A percentile compares a stretch with the other conserved stretches of the same genome.
Conservation (phyloP, 164 flowering plant genomes). For the Liquidambar formosana region DNA sequence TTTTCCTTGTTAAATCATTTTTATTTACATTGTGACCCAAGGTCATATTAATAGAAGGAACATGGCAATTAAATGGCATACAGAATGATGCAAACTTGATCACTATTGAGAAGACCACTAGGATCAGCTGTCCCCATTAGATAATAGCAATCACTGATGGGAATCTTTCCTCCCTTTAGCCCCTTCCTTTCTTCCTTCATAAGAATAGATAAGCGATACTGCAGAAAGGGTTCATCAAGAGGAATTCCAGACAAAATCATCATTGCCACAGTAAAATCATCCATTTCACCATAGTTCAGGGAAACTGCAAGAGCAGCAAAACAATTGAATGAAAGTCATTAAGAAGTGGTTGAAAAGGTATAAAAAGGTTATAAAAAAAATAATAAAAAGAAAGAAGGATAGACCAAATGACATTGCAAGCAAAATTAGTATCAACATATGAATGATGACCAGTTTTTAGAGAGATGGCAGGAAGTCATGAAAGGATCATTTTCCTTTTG, state of each 20-base stretch:
- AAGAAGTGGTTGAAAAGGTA: not conserved
- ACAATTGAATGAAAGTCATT: not conserved
- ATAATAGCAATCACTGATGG: slow-evolving; percentile 56
- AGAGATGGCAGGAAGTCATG: not conserved
- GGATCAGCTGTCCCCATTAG: slow-evolving; percentile 94
- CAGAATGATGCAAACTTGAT: slow-evolving; percentile 87
- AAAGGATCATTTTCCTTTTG: too few species aligned
- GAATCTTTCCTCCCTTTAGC: slow-evolving; percentile 64
- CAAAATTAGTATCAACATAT: not conserved
- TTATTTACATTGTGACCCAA: not conserved
- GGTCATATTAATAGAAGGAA: not conserved
- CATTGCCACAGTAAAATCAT: slow-evolving; percentile 36
- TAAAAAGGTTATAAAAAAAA: not conserved
- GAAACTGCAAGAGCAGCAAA: slow-evolving; percentile 44
- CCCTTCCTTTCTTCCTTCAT: slow-evolving; percentile 45
- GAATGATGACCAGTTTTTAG: not conserved
- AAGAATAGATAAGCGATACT: slow-evolving; percentile 37
- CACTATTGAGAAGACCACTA: slow-evolving; percentile 48
- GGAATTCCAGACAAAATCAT: slow-evolving; percentile 81
- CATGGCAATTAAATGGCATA: slow-evolving; percentile 34
- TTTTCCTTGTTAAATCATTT: too few species aligned
- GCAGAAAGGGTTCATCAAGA: slow-evolving; percentile 72
- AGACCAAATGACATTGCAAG: not conserved
- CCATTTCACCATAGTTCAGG: slow-evolving; percentile 47
- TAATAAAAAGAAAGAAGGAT: not conserved